Base-by-base conservation (phyloP, 768 basidiomycete genomes). In the Lactarius vividus region DNA sequence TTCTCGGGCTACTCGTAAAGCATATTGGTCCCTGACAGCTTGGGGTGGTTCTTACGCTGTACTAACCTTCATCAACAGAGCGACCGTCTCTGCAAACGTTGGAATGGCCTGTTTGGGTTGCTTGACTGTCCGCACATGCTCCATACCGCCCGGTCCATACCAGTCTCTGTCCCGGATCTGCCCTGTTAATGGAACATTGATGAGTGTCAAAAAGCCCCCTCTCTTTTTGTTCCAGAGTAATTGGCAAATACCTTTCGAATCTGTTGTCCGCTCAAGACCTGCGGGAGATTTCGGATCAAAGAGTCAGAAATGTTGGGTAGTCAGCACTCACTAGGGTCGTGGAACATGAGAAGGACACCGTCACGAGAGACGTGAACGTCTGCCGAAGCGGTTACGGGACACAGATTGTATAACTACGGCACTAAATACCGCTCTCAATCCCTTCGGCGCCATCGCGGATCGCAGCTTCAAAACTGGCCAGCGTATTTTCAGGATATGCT, bases 301-400 rank as follows among this genome's bases (percentile, higher is more conserved):
- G 13, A 23, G 4, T n/a, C 39, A 31, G n/a, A 39, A 2, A 20
- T 15, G 35, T 31, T 26, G 15, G 10, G 26, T 46, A 3, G 13
- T 37, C 28, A 29, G 59, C 2, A 70, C 81, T 71, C 71, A 90
- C 88, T 84, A 18, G 94, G 91, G 76, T 98, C 96, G 77, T 99
- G 96, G 79, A 96, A 98, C 92, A 98, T 93, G 57, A 98, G 77
- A 39, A 98, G 89, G 46, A 92, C 85, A 73, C 86, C 83, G 76
- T 99, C 96, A 69, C 79, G 78, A 40, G 96, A 93, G 72, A 96
- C 89, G 77, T 98, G 96, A 72, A 98, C 94, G 85, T 97, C 96
- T 96, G 85, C 72, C 75, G 78, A 79, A 71, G 61, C 74, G 75
- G 85, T 88, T 81, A 87, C 78, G 81, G 77, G 66, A 62, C 57